Evolutionary conservation across 768 basidiomycete genomes (phyloP).

Genomic region (Gelatoporia subvermispora): DNA sequence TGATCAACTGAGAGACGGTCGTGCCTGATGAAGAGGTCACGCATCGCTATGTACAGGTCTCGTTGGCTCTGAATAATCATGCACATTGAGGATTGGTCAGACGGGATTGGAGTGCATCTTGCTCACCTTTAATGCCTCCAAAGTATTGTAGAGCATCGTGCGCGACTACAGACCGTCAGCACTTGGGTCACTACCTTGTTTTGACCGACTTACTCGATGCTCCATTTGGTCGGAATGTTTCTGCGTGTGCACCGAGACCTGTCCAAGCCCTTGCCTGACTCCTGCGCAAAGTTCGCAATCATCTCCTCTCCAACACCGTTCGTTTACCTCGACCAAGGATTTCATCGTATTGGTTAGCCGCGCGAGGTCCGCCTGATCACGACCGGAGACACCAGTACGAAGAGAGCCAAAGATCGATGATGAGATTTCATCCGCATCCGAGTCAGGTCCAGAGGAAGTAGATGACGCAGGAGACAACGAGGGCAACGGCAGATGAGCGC

Average conservation of each 20-base stretch:
- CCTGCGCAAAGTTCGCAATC: conserved; percentile 78
- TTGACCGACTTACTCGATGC: conserved; percentile 47
- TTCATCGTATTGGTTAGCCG: conserved; percentile 79
- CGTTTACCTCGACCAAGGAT: conserved; percentile 72
- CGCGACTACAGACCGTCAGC: conserved; percentile 44
- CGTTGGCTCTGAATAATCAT: conserved; percentile 53
- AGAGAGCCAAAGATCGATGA: conserved; percentile 11
- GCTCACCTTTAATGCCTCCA: conserved; percentile 77
- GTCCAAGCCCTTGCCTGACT: conserved; percentile 64
- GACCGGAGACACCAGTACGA: conserved; percentile 15
- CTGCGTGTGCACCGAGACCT: conserved; percentile 64
- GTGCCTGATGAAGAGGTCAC: conserved; percentile 82
- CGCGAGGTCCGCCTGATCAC: conserved; percentile 70
- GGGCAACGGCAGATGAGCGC: conserved; percentile 63
- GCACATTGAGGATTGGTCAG: conserved; percentile 3
- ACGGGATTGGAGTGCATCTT: background rate
- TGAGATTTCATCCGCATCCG: conserved; percentile 3
- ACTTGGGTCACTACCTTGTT: background rate
- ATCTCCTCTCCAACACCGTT: conserved; percentile 79
- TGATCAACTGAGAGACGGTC: conserved; percentile 87
- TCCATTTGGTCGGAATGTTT: conserved; percentile 73
- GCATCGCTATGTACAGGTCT: conserved; percentile 81
- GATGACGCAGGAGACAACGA: conserved; percentile 30
- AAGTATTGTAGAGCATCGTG: conserved; percentile 55
- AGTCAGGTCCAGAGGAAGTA: conserved; percentile 8